Conservation (phyloP, 2,329 filamentous ascomycete species). For the Claviceps quebecensis region DNA sequence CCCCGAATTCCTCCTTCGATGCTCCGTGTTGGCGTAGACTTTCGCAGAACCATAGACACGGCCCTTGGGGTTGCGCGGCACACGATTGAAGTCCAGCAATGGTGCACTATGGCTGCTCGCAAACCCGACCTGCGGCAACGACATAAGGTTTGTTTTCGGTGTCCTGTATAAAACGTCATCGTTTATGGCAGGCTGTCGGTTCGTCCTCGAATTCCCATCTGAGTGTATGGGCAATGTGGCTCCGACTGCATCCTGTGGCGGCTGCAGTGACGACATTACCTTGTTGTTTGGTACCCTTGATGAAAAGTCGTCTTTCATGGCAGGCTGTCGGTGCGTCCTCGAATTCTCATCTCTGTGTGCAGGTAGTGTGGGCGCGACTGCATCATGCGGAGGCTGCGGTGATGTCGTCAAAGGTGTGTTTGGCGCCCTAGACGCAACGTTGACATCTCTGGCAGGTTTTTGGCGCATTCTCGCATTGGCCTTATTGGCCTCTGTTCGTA, state of each 20-base stretch:
- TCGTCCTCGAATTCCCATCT: background rate
- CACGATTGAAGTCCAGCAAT: background rate
- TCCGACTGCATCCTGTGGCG: too few species aligned
- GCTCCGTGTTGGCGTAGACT: conserved; percentile 6
- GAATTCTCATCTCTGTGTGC: too few species aligned
- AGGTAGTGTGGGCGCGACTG: too few species aligned
- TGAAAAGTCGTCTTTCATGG: too few species aligned
- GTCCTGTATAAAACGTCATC: background rate
- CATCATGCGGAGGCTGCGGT: too few species aligned
- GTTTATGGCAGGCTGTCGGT: background rate
- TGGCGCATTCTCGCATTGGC: background rate
- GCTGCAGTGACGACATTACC: too few species aligned
- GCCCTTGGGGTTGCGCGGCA: background rate
- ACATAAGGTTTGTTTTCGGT: background rate
- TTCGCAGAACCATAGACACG: conserved; percentile 5
- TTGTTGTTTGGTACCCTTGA: too few species aligned
- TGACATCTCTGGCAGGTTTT: background rate
- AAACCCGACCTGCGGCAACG: background rate
- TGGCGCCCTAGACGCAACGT: too few species aligned
- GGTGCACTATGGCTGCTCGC: background rate
- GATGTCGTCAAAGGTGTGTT: background rate
- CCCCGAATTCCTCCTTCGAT: conserved; percentile 2
- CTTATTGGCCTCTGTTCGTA: background rate
- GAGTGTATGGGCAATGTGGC: background rate
- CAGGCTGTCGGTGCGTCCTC: too few species aligned